Conservation (phyloP, 2,329 filamentous ascomycete species). For the Neofusicoccum cordaticola region DNA sequence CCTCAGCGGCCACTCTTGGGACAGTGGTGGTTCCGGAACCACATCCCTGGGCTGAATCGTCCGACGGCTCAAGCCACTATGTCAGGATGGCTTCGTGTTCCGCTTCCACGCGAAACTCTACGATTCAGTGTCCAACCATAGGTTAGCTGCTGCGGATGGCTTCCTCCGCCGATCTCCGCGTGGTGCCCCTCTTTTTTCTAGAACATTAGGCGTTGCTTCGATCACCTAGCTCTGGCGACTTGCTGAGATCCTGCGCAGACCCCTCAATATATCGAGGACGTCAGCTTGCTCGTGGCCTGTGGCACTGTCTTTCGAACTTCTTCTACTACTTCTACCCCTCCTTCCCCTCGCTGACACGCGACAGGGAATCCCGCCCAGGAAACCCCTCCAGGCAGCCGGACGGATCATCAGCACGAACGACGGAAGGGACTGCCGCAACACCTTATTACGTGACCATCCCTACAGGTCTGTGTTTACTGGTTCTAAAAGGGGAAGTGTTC, state of each 20-base stretch:
- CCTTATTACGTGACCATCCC: conserved; percentile 5
- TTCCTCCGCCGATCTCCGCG: conserved; percentile 7
- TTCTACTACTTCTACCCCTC: not conserved
- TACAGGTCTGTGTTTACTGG: not conserved
- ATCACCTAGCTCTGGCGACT: not conserved
- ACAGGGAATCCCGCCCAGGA: not conserved
- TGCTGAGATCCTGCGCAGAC: not conserved
- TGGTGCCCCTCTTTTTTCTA: conserved; percentile 14
- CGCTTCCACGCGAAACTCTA: conserved; percentile 37
- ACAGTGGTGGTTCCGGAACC: conserved; percentile 16
- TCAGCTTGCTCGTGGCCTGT: not conserved
- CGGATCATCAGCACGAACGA: not conserved
- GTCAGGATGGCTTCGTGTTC: conserved; percentile 24
- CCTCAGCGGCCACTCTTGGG: conserved; percentile 5
- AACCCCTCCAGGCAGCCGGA: not conserved
- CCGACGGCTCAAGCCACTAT: conserved; percentile 25
- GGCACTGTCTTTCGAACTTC: not conserved
- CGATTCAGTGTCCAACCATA: conserved; percentile 10
- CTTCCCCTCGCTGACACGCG: not conserved
- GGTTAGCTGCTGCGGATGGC: conserved; percentile 8
- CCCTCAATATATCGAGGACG: not conserved
- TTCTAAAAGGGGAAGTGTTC: not conserved
- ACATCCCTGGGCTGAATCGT: conserved; percentile 8
- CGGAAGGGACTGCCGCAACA: not conserved
- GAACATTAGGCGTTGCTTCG: conserved; percentile 1